These are phyloP conservation scores for Aspergillus kassunensis DNA, from an alignment of 495 filamentous ascomycete species.

Conservation along the genomic window DNA sequence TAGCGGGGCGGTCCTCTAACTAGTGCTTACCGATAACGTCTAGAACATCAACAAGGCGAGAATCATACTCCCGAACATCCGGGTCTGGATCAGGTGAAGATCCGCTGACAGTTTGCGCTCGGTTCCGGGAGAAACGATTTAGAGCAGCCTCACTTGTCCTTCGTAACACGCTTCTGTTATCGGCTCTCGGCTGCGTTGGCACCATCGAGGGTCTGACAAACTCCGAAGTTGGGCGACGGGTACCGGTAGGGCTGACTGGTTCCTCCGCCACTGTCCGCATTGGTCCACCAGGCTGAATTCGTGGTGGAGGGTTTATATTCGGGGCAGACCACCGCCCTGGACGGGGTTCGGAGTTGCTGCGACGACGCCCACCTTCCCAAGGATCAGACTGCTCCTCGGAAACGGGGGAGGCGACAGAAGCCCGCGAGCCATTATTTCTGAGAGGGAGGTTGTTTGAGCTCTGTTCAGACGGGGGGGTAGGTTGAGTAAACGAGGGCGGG, in stretches of 20 bases:
- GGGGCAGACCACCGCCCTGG: conserved; percentile 38
- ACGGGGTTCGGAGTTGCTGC: conserved; percentile 45
- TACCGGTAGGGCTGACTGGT: conserved; percentile 17
- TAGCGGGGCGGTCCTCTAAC: not conserved
- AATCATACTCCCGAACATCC: conserved; percentile 44
- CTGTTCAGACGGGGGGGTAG: conserved; percentile 5
- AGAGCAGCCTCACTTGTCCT: conserved; percentile 33
- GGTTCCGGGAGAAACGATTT: conserved; percentile 34
- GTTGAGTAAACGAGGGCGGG: conserved; percentile 25
- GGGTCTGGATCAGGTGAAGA: conserved; percentile 17
- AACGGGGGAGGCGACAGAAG: conserved; percentile 1
- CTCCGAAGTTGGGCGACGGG: conserved; percentile 10
- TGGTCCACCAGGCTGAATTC: conserved; percentile 26
- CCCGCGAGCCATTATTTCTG: conserved; percentile 3
- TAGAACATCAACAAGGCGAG: conserved; percentile 62
- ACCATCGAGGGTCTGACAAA: conserved; percentile 9
- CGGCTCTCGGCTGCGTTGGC: conserved; percentile 14
- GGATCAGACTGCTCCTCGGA: conserved; percentile 29
- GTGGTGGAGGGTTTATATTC: conserved; percentile 27
- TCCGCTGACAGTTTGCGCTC: conserved; percentile 31
- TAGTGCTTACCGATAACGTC: conserved; percentile 60
- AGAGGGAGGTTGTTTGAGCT: conserved; percentile 2
- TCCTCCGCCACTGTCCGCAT: conserved; percentile 42
- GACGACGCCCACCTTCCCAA: conserved; percentile 33
- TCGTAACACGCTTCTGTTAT: conserved; percentile 25